phyloP scores from a whole-genome alignment of 768 basidiomycete genomes.

The Boletus coccyginus region DNA sequence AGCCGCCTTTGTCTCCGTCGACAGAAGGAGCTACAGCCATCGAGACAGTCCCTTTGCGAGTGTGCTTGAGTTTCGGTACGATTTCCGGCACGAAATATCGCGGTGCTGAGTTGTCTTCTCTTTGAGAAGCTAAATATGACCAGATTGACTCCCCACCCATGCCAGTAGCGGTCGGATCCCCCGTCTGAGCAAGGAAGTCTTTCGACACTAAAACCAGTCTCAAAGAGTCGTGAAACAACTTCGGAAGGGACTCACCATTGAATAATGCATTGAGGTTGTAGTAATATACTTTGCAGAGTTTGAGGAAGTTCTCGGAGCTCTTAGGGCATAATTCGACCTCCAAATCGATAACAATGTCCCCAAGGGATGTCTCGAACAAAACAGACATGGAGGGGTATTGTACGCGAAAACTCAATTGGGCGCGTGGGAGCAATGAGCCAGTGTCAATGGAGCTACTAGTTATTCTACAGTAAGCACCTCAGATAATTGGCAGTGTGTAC shows the following conservation, averaged over 20 bases:
- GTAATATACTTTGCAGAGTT: conserved; percentile 95
- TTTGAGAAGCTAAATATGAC: conserved; percentile 63
- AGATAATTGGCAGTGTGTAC: no score
- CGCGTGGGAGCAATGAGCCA: no score
- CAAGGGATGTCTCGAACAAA: conserved; percentile 93
- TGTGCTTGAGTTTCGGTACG: conserved; percentile 79
- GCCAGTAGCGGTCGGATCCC: conserved; percentile 95
- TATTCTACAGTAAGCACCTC: no score
- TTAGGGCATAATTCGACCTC: conserved; percentile 89
- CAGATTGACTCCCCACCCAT: conserved; percentile 90
- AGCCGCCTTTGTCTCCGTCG: conserved; percentile 67
- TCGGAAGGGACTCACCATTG: conserved; percentile 67
- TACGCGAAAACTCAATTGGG: neutral
- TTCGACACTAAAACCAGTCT: conserved; percentile 69
- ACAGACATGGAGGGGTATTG: conserved; percentile 71
- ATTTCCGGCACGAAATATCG: conserved; percentile 91
- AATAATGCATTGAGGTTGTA: conserved; percentile 98
- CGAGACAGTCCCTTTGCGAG: conserved; percentile 82
- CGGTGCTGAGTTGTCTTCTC: conserved; percentile 34
- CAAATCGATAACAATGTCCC: conserved; percentile 95
- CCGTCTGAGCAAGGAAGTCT: conserved; percentile 93
- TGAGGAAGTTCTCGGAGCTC: conserved; percentile 94
- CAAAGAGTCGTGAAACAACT: neutral
- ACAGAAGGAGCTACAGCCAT: conserved; percentile 94
- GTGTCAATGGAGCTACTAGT: no score